Percentiles rank a stretch among this genome's conserved stretches.
These are phyloP conservation scores for Paracorniculantispora psalliotae DNA, from an alignment of 2,329 filamentous ascomycete species.

Conservation along the genomic window DNA sequence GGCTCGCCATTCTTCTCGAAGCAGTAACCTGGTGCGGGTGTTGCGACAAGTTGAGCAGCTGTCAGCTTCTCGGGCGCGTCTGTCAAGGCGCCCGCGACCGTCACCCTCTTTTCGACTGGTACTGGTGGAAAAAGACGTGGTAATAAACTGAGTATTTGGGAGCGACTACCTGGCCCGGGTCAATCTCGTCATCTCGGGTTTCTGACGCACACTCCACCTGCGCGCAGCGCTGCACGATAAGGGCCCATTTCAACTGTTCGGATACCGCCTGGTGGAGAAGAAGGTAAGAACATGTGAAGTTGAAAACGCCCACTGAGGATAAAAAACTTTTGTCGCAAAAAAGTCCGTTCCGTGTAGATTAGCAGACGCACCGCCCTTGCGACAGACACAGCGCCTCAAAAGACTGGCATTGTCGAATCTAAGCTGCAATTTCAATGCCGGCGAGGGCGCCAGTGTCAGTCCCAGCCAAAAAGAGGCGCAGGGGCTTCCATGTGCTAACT, in stretches of 20 bases:
- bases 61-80: neutral
- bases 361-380: neutral
- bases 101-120: too few relatives aligned
- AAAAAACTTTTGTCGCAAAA: neutral
- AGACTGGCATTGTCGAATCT: too few relatives aligned
- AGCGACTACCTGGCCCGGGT: neutral
- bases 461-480: neutral
- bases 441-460: neutral
- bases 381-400: neutral
- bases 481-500: neutral
- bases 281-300: neutral
- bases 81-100: neutral
- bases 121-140: neutral
- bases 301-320: neutral
- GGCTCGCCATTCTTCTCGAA: neutral
- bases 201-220: conserved; percentile 3
- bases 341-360: neutral
- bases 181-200: conserved; percentile 9
- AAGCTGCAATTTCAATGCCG: neutral
- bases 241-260: neutral
- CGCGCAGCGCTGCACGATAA: conserved; percentile 2
- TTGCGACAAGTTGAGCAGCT: neutral
- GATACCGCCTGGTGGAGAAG: conserved; percentile 2
- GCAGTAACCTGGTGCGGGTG: neutral
- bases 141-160: too few relatives aligned